phyloP scores from a whole-genome alignment of 805 yeast genomes.

The Kurtzmaniella cleridarum region DNA sequence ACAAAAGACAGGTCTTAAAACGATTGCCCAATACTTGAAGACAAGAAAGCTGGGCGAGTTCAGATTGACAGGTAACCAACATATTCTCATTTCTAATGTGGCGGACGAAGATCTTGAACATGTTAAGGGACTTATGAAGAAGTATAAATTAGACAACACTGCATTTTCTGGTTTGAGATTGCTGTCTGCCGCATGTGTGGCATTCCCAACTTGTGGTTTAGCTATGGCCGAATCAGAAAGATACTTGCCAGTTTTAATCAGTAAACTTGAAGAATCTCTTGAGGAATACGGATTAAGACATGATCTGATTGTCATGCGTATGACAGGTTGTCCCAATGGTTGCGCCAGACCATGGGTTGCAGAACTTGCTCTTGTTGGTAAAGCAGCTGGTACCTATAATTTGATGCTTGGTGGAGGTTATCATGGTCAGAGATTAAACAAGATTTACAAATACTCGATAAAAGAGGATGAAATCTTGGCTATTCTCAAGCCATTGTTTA shows the following conservation, averaged over 20 bases:
- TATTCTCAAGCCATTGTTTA: constrained; percentile 78
- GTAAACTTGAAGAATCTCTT: constrained; percentile 77
- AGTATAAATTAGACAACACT: constrained; percentile 80
- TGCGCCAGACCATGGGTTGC: constrained; percentile 99
- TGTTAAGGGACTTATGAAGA: constrained; percentile 58
- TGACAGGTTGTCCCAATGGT: constrained; percentile 99
- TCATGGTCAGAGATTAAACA: constrained; percentile 88
- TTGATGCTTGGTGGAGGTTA: constrained; percentile 95
- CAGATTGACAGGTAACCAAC: constrained; percentile 95
- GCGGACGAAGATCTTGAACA: constrained; percentile 59
- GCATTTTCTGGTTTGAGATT: constrained; percentile 78
- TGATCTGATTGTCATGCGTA: constrained; percentile 92
- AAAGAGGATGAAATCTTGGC: constrained; percentile 84
- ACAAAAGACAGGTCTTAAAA: constrained; percentile 80
- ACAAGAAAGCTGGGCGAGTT: constrained; percentile 70
- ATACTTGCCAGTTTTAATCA: constrained; percentile 74
- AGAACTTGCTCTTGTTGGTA: constrained; percentile 92
- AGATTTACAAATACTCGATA: constrained; percentile 79
- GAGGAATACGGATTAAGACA: constrained; percentile 93
- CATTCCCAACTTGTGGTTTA: constrained; percentile 96
- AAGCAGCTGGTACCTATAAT: constrained; percentile 90
- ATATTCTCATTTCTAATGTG: constrained; percentile 69
- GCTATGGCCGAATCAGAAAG: constrained; percentile 99
- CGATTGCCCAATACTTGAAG: constrained; percentile 66
- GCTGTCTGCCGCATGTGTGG: constrained; percentile 95